Percentiles rank a stretch among this genome's conserved stretches.
These are phyloP conservation scores for Globisporangium perplexum DNA, from an alignment of 352 stramenopile genomes.

Conservation along the genomic window DNA sequence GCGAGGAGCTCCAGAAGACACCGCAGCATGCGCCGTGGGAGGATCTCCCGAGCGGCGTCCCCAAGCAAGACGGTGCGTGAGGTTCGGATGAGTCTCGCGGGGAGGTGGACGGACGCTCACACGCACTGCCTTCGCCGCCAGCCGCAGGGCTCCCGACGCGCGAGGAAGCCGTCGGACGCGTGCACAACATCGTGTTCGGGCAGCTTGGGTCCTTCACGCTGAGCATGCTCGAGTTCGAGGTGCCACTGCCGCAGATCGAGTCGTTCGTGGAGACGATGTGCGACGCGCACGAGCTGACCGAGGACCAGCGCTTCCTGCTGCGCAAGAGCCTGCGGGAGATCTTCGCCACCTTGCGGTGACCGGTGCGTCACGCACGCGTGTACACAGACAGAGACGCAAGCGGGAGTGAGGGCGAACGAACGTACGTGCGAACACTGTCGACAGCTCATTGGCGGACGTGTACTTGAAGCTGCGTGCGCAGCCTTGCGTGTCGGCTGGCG, in stretches of 20 bases:
- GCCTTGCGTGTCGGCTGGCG: not conserved
- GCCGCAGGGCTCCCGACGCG: constrained; percentile 41
- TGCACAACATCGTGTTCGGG: constrained; percentile 88
- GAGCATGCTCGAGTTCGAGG: constrained; percentile 86
- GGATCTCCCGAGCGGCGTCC: constrained; percentile 51
- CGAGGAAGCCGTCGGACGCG: constrained; percentile 74
- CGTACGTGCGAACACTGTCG: not conserved
- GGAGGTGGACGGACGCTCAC: too few relatives aligned
- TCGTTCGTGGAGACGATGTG: constrained; percentile 88
- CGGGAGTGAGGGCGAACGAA: constrained; percentile 33
- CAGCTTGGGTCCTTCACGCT: constrained; percentile 82
- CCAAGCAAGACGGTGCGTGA: constrained; percentile 39
- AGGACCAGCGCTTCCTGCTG: constrained; percentile 79
- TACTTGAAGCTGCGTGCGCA: not conserved
- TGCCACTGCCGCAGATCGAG: constrained; percentile 70
- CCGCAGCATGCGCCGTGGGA: constrained; percentile 75
- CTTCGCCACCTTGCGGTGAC: constrained; percentile 34
- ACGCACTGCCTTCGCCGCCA: too few relatives aligned
- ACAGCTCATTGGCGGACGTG: not conserved
- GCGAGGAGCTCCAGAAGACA: constrained; percentile 76
- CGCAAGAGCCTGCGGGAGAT: constrained; percentile 81
- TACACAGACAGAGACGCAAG: not conserved
- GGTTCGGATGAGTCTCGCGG: too few relatives aligned
- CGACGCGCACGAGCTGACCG: constrained; percentile 78
- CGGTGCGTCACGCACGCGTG: not conserved